Percentiles rank a stretch among this genome's conserved stretches.
Evolutionary conservation across 2,329 filamentous ascomycete species (phyloP).

Genomic region (Botrytis hyacinthi): DNA sequence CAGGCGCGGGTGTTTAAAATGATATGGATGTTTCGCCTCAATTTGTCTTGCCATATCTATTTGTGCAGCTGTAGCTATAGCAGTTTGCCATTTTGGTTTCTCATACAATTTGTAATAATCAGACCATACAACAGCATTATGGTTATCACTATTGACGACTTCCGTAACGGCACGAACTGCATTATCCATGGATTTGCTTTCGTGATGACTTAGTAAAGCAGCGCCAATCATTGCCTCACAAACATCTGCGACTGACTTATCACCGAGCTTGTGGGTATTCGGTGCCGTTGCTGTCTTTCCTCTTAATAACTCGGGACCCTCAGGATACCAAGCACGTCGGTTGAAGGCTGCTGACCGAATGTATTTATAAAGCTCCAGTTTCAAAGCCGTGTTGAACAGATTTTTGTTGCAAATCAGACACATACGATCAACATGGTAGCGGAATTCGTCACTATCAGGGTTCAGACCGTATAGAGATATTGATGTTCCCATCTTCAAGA

Average conservation of each 20-base stretch:
- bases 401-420: constrained; percentile 87
- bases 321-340: constrained; percentile 79
- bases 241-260: constrained; percentile 92
- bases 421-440: constrained; percentile 91
- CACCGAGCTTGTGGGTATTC: constrained; percentile 66
- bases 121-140: constrained; percentile 64
- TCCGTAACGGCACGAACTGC: constrained; percentile 63
- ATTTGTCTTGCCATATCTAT: constrained; percentile 65
- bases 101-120: constrained; percentile 73
- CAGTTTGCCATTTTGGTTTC: constrained; percentile 68
- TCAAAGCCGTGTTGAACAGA: constrained; percentile 72
- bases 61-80: constrained; percentile 62
- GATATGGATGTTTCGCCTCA: constrained; percentile 54
- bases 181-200: constrained; percentile 50
- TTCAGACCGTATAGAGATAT: constrained; percentile 78
- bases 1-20: constrained; percentile 73
- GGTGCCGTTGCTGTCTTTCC: constrained; percentile 63
- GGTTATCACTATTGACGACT: constrained; percentile 67
- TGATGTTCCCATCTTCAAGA: constrained; percentile 93
- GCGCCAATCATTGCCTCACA: constrained; percentile 94
- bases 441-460: constrained; percentile 76
- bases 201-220: constrained; percentile 55
- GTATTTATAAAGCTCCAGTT: constrained; percentile 67
- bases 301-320: constrained; percentile 67
- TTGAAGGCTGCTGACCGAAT: constrained; percentile 83